phyloP scores from a whole-genome alignment of 2,329 filamentous ascomycete genomes.

The Thermoascus crustaceus region DNA sequence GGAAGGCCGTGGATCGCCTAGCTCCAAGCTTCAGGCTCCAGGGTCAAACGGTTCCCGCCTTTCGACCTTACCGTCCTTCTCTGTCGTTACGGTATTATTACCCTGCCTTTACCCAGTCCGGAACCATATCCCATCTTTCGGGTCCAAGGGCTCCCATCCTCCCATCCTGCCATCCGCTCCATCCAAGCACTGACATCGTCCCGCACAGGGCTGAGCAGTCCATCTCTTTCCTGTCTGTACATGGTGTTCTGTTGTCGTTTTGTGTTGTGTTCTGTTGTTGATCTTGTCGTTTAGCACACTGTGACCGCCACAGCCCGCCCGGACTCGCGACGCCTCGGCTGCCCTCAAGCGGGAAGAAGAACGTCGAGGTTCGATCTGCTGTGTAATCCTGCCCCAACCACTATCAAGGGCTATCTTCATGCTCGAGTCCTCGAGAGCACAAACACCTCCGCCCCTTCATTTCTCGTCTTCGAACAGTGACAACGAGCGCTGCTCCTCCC shows the following conservation, averaged over 20 bases:
- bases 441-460: slow-evolving; percentile 44
- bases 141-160: not conserved
- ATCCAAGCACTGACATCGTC: not conserved
- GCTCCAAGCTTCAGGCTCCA: not conserved
- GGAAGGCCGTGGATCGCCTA: slow-evolving; percentile 1
- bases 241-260: slow-evolving; percentile 1
- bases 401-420: slow-evolving; percentile 33
- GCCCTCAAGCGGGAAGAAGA: slow-evolving; percentile 26
- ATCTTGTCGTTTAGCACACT: not conserved
- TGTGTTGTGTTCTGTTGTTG: not conserved
- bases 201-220: not conserved
- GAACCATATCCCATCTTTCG: slow-evolving; percentile 1
- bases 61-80: not conserved
- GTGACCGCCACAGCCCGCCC: not conserved
- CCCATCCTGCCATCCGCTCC: not conserved
- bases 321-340: slow-evolving; percentile 3
- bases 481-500: slow-evolving; percentile 42
- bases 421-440: slow-evolving; percentile 46
- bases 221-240: not conserved
- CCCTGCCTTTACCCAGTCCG: slow-evolving; percentile 1
- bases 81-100: slow-evolving; percentile 1
- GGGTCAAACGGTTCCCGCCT: not conserved
- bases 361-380: slow-evolving; percentile 26
- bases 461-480: slow-evolving; percentile 44
- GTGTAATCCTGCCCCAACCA: slow-evolving; percentile 24